These are phyloP conservation scores for Botrytis tulipae DNA, from an alignment of 2,329 filamentous ascomycete species.

Conservation along the genomic window DNA sequence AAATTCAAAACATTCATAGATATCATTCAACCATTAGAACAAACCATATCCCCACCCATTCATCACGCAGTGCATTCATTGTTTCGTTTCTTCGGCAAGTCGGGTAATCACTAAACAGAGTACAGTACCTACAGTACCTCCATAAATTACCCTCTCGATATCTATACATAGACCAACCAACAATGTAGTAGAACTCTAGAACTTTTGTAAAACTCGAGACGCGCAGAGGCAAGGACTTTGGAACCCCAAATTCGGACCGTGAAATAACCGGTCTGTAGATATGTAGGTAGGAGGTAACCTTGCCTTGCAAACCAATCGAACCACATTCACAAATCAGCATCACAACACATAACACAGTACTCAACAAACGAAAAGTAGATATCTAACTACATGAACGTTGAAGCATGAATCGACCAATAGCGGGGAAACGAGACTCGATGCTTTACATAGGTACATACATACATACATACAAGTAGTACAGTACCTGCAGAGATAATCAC, in stretches of 20 bases:
- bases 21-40: background rate
- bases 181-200: too few species aligned
- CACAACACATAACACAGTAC: background rate
- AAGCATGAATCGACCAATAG: background rate
- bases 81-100: background rate
- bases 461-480: background rate
- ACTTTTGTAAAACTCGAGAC: background rate
- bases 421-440: background rate
- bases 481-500: slow-evolving; percentile 16
- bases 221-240: background rate
- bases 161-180: background rate
- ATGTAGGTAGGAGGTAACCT: background rate
- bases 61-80: too few species aligned
- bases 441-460: background rate
- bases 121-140: background rate
- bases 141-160: too few species aligned
- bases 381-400: background rate
- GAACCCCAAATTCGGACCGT: background rate
- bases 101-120: background rate
- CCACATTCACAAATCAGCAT: background rate
- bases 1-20: background rate
- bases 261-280: background rate
- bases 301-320: background rate
- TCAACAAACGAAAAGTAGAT: background rate
- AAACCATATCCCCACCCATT: background rate